phyloP scores from a whole-genome alignment of 1,284 basidiomycete genomes.

The Flammula alnicola region DNA sequence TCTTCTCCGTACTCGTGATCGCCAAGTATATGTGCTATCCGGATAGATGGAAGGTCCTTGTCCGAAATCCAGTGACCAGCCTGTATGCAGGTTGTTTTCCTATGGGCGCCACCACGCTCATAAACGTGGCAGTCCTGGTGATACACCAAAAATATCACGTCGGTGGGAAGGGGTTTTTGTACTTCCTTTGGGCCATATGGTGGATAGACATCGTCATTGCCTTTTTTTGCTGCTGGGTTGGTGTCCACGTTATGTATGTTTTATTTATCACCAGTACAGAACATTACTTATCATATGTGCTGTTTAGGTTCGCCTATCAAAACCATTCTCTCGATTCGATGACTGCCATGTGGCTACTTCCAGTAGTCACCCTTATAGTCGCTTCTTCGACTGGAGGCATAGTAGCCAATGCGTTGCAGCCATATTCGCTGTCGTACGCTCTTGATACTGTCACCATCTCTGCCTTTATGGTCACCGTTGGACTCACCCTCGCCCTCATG shows the following conservation, averaged over 20 bases:
- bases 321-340: slow-evolving; percentile 58
- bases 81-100: slow-evolving; percentile 73
- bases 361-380: slow-evolving; percentile 75
- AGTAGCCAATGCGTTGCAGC: slow-evolving; percentile 52
- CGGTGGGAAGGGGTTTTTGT: slow-evolving; percentile 61
- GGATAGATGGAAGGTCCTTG: slow-evolving; percentile 57
- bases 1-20: slow-evolving; percentile 53
- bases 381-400: slow-evolving; percentile 67
- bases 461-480: slow-evolving; percentile 60
- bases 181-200: slow-evolving; percentile 72
- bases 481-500: slow-evolving; percentile 60
- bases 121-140: slow-evolving; percentile 52
- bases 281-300: slow-evolving; percentile 1
- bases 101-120: slow-evolving; percentile 73
- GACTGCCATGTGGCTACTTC: slow-evolving; percentile 72
- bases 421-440: slow-evolving; percentile 52
- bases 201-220: slow-evolving; percentile 71
- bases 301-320: slow-evolving; percentile 65
- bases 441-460: slow-evolving; percentile 57
- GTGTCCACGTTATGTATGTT: slow-evolving; percentile 68
- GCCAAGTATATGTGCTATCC: slow-evolving; percentile 63
- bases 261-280: not conserved
- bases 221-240: slow-evolving; percentile 62
- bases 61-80: slow-evolving; percentile 66
- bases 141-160: slow-evolving; percentile 48